Conservation (phyloP, 345 rosid species). For the Citrus sp. region DNA sequence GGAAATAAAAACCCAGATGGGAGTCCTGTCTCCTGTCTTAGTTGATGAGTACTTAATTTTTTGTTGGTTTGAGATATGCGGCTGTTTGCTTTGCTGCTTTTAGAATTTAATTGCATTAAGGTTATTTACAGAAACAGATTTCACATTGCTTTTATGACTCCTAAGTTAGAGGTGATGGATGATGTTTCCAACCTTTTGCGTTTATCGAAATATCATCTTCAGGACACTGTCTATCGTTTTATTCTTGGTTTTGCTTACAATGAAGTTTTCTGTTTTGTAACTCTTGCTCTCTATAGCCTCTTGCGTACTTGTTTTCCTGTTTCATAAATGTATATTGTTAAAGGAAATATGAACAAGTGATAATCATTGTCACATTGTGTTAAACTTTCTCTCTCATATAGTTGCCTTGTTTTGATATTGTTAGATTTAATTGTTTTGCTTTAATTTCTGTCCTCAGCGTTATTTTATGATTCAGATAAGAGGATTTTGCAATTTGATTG, state of each 20-base stretch:
- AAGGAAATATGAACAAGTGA: not conserved
- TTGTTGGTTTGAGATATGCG: not conserved
- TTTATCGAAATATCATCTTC: not conserved
- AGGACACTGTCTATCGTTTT: not conserved
- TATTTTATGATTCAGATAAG: not conserved
- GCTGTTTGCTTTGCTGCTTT: not conserved
- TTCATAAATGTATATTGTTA: not conserved
- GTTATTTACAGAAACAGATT: not conserved
- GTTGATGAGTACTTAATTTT: not conserved
- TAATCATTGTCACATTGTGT: not conserved
- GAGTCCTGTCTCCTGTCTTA: not conserved
- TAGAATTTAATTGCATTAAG: not conserved
- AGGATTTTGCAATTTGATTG: conserved; percentile 1
- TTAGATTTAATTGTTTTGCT: not conserved
- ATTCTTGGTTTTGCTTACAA: not conserved
- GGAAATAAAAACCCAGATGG: not conserved
- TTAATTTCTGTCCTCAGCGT: not conserved
- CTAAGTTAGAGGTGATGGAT: not conserved
- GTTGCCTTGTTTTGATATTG: not conserved
- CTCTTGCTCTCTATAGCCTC: not conserved
- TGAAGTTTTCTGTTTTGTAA: not conserved
- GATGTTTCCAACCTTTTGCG: not conserved
- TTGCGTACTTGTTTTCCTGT: not conserved
- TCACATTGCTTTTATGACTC: not conserved
- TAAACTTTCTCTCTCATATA: not conserved